Evolutionary conservation across 176 grass and related monocot species (phyloP), one percentile per base, ranked within the genome.

Genomic region (Rhynchospora breviuscula): DNA sequence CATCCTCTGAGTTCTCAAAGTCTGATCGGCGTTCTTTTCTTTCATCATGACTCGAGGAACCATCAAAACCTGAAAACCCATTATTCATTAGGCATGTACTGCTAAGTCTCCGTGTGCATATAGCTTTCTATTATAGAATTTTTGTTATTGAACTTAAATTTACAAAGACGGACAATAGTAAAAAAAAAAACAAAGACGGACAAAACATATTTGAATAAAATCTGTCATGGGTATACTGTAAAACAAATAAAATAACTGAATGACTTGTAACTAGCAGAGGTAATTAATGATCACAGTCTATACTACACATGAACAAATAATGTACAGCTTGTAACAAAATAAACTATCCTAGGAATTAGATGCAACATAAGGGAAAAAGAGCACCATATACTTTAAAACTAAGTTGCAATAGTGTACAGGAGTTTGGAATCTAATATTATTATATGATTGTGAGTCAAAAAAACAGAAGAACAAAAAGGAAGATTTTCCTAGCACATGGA

Each of bases 1-100:
- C 95, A 83, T 98, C 95, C 76, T 98, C 95, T 0, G 95, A 98
- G 77, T 87, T 89, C 83, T 98, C 95, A 81, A 98, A 57, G 80
- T 98, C 95, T 61, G 91, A 95, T 49, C 85, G 90, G 59, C 85
- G 84, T 44, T 95, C 92, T 82, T 85, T 92, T 22, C 87, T 82
- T 73, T 95, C 95, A 59, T 95, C 90, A 35, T 93, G 88, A 78
- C 89, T 90, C 35, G 86, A 93, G 66, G 85, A 87, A 5, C 95
- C 95, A 33, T 98, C 93, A 85, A 91, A 91, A 88, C 92, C 95
- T 98, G 76, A 67, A 72, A 84, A 80, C 46, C 80, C 21, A 71
- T 31, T 10, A 17, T 57, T 31, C 14, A 57, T 78, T 54, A 78
- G 51, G 12, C 49, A 78, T 54, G 14, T 29, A 54, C 22, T 29